Percentiles rank a stretch among this genome's conserved stretches.
These are phyloP conservation scores for Cercophora newfieldiana DNA, from an alignment of 495 filamentous ascomycete genomes.

Conservation along the genomic window DNA sequence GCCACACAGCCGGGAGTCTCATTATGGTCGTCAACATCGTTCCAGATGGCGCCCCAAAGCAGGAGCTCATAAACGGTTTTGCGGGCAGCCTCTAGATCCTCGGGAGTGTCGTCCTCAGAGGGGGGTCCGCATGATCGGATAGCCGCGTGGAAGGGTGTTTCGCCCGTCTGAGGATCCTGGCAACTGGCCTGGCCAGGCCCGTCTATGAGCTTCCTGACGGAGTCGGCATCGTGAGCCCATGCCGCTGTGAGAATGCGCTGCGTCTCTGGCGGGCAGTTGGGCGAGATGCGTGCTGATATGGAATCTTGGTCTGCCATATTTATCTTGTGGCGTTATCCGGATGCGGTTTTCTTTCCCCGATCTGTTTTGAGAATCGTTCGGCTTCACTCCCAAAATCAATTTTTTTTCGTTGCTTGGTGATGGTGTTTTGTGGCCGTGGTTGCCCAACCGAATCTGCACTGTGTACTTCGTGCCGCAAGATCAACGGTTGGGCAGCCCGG, in stretches of 20 bases:
- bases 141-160: constrained; percentile 85
- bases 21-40: constrained; percentile 78
- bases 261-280: constrained; percentile 44
- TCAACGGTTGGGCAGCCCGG: background rate
- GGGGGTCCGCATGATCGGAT: constrained; percentile 75
- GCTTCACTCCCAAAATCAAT: background rate
- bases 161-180: constrained; percentile 81
- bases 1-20: constrained; percentile 95
- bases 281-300: constrained; percentile 46
- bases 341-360: background rate
- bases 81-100: constrained; percentile 55
- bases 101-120: constrained; percentile 35
- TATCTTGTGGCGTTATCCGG: background rate
- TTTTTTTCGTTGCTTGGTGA: background rate
- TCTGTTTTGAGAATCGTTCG: background rate
- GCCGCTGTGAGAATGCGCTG: constrained; percentile 73
- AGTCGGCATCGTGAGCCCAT: constrained; percentile 74
- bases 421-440: constrained; percentile 6
- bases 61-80: constrained; percentile 75
- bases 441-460: constrained; percentile 5
- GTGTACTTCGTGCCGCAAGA: background rate
- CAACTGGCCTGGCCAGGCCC: constrained; percentile 65
- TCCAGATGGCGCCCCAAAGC: constrained; percentile 92
- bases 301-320: constrained; percentile 41
- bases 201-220: constrained; percentile 73